These are phyloP conservation scores for Microsporum audouinii DNA, from an alignment of 2,329 filamentous ascomycete species.

Conservation along the genomic window DNA sequence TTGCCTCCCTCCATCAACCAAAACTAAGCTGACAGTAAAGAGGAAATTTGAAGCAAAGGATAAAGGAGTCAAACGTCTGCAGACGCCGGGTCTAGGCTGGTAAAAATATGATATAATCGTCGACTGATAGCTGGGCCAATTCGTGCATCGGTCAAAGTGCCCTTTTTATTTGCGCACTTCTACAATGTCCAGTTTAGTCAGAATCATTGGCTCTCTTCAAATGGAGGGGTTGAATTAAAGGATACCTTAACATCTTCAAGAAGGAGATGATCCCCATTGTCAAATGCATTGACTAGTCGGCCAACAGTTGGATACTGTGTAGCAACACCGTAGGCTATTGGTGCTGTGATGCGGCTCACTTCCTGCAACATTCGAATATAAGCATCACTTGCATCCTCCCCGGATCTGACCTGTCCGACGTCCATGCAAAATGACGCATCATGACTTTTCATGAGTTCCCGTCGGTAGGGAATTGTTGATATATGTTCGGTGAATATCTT, in stretches of 20 bases:
- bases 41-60: not conserved
- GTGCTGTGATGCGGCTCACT: conserved; percentile 57
- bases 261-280: conserved; percentile 46
- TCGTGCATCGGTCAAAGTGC: conserved; percentile 33
- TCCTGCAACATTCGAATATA: conserved; percentile 68
- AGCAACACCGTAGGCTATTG: conserved; percentile 59
- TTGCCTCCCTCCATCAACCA: not conserved
- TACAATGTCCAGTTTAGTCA: conserved; percentile 13
- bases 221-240: not conserved
- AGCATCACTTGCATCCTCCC: conserved; percentile 53
- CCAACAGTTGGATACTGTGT: conserved; percentile 49
- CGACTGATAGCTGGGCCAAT: conserved; percentile 39
- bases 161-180: conserved; percentile 40
- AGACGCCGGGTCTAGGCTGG: conserved; percentile 34
- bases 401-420: conserved; percentile 60
- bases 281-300: conserved; percentile 49
- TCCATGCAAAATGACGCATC: conserved; percentile 64
- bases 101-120: conserved; percentile 40
- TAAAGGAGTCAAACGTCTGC: conserved; percentile 28
- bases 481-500: conserved; percentile 66
- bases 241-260: conserved; percentile 48
- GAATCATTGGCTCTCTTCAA: not conserved
- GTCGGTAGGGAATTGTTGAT: conserved; percentile 60
- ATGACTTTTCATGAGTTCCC: conserved; percentile 37
- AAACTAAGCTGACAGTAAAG: not conserved